Evolutionary conservation across 2,329 filamentous ascomycete genomes (phyloP), one percentile per base, ranked within the genome.

Genomic region (Pseudogymnoascus sp.): DNA sequence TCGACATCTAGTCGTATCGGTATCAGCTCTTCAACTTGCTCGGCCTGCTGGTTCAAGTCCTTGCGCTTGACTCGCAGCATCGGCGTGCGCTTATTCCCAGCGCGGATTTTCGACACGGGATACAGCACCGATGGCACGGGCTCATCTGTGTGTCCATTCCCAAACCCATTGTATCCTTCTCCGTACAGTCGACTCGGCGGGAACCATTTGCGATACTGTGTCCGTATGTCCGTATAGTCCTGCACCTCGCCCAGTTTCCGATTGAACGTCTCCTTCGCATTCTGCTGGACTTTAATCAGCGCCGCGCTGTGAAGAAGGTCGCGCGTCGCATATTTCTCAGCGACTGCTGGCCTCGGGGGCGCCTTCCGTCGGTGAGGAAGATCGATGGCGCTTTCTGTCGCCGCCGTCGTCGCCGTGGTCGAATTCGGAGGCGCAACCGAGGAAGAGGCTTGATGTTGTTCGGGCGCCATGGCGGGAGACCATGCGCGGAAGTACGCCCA

Each of bases 1-100:
- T 99, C 95, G 60, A 97, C 90, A 70, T 99, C 95, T 62, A 99
- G 78, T 59, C 95, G 86, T 68, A 99, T 84, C 2, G 95, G 95
- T 1, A 97, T 90, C 62, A 99, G 79, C 72, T 97, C 91, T 74
- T 99, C 95, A 62, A 91, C 82, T 72, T 93, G 89, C 69, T 97
- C 93, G 23, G 91, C 91, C 77, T 97, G 95, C 68, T 87, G 85
- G 66, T 86, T 84, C 79, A 93, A 84, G 68, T 96, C 91, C 74
- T 91, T 91, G 70, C 90, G 86, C 69, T 85, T 83, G 67, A 93
- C 84, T 67, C 88, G 89, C 60, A 96, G 76, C 65, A 88, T 81
- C 34, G 86, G 84, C 11, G 91, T 89, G 69, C 88, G 87, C 68
- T 90, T 86, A 69, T 88, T 88, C 38, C 91, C 93, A 0, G 89